Base-by-base conservation (phyloP, 139 green algal species). In the Medakamo hakoo region DNA sequence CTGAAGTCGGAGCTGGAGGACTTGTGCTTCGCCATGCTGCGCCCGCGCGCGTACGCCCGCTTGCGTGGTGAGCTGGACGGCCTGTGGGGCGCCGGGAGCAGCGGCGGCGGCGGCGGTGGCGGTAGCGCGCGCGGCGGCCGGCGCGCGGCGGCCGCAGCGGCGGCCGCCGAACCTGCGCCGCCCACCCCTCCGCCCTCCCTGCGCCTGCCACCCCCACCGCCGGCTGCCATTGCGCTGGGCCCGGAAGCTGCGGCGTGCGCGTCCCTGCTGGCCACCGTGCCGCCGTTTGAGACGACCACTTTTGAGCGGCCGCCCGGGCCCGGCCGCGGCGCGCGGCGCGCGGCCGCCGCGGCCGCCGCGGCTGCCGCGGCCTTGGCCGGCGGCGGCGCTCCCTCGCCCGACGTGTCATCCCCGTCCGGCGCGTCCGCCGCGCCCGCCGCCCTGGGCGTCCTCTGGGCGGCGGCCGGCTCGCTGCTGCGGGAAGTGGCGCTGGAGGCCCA, bases 1-100 rank as follows among this genome's bases (percentile, higher is more conserved):
- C 58, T 75, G 57, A 79, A 91, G 78, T 76, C 78, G 2, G 91
- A 97, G 76, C 81, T 98, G 71, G 92, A 98, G 71, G 92, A 98
- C 79, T 76, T 97, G 55, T 95, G 86, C 79, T 96, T 97, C 68
- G 89, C 86, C 4, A 88, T 96, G 30, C 67, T 92, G 29, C 72
- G 93, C 63, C 86, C 83, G 0, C 23, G 63, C 4, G 64, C 72
- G 30, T 92, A 85, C 78, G 68, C 68, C 55, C 31, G 29, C 4
- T 68, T 90, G 66, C 66, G 76, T 19, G 64, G 60, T 18, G 68
- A 83, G 70, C 65, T 85, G 28, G 69, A 82, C 66, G 70, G 63
- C 55, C 55, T 83, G 2, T 78, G 71, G 68, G 74, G 71, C 16
- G 29, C n/a, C n/a, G n/a, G n/a, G n/a, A n/a, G n/a, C n/a, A n/a